phyloP scores from a whole-genome alignment of 75 land plant species.

The Pinus albicaulis region DNA sequence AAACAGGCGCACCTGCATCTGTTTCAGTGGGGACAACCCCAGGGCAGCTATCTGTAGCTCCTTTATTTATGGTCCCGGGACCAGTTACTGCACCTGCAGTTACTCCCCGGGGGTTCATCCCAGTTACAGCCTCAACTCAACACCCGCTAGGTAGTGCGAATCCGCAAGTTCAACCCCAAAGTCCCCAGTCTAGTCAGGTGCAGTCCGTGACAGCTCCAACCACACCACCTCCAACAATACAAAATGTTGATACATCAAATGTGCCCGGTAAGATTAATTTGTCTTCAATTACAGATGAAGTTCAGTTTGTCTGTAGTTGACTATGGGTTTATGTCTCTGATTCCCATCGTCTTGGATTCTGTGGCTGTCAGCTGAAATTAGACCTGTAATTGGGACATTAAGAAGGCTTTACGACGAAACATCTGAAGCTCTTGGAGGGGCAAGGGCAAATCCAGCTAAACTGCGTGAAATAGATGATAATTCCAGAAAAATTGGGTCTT shows the following conservation, averaged over 20 bases:
- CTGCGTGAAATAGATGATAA: constrained; percentile 93
- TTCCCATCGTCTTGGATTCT: constrained; percentile 6
- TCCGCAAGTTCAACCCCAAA: constrained; percentile 44
- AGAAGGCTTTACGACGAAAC: constrained; percentile 85
- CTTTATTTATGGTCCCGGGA: constrained; percentile 18
- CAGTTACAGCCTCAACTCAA: constrained; percentile 41
- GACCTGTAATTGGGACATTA: constrained; percentile 75
- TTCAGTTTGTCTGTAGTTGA: background rate
- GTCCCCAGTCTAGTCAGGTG: constrained; percentile 30
- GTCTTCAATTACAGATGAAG: background rate
- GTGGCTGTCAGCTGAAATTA: constrained; percentile 63
- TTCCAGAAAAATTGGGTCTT: constrained; percentile 84
- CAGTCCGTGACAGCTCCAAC: constrained; percentile 44
- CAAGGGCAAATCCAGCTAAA: constrained; percentile 65
- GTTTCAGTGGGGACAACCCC: background rate
- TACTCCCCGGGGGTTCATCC: constrained; percentile 58
- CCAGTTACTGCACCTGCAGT: constrained; percentile 39
- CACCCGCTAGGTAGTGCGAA: constrained; percentile 34
- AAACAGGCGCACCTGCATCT: constrained; percentile 18
- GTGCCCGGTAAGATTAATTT: constrained; percentile 64
- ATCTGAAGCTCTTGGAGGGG: constrained; percentile 72
- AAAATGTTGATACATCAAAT: constrained; percentile 88
- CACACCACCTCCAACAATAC: constrained; percentile 81
- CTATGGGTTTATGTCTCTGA: background rate
- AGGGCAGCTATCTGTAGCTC: constrained; percentile 5